These are phyloP conservation scores for Fraxinus pennsylvanica DNA, from an alignment of 257 asterid species.

Conservation along the genomic window DNA sequence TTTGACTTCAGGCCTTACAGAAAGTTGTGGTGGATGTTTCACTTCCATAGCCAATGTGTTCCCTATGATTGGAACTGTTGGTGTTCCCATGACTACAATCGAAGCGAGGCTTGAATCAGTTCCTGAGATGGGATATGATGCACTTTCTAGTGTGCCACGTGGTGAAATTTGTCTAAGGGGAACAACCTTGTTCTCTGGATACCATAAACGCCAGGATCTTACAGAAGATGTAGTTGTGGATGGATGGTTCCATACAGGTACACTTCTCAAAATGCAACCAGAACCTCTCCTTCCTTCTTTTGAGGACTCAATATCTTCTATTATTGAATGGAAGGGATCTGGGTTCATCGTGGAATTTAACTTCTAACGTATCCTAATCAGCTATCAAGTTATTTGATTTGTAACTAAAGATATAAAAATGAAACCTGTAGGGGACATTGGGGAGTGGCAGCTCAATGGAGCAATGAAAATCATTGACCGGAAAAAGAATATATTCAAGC, in stretches of 20 bases:
- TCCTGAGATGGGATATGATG: slow-evolving; percentile 95
- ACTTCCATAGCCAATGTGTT: slow-evolving; percentile 71
- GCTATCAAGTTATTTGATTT: background rate
- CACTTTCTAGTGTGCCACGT: slow-evolving; percentile 65
- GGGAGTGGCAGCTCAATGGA: slow-evolving; percentile 86
- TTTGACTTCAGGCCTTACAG: slow-evolving; percentile 70
- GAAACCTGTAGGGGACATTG: slow-evolving; percentile 70
- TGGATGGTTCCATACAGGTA: slow-evolving; percentile 99
- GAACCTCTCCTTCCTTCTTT: background rate
- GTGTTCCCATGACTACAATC: slow-evolving; percentile 82
- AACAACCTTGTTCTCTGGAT: slow-evolving; percentile 76
- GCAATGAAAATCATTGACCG: slow-evolving; percentile 87
- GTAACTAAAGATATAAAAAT: background rate
- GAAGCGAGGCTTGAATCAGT: slow-evolving; percentile 91
- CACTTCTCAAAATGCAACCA: background rate
- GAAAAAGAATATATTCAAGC: slow-evolving; percentile 90
- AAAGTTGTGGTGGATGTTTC: slow-evolving; percentile 79
- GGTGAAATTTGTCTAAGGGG: slow-evolving; percentile 93
- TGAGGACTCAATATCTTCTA: background rate
- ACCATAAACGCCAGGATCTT: slow-evolving; percentile 85
- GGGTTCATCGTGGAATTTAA: background rate
- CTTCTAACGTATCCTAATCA: background rate
- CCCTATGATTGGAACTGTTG: slow-evolving; percentile 86
- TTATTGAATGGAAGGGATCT: background rate
- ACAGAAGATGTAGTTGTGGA: slow-evolving; percentile 61